Evolutionary conservation across 441 rosid genomes (phyloP).

Genomic region (Rhodomyrtus psidioides): DNA sequence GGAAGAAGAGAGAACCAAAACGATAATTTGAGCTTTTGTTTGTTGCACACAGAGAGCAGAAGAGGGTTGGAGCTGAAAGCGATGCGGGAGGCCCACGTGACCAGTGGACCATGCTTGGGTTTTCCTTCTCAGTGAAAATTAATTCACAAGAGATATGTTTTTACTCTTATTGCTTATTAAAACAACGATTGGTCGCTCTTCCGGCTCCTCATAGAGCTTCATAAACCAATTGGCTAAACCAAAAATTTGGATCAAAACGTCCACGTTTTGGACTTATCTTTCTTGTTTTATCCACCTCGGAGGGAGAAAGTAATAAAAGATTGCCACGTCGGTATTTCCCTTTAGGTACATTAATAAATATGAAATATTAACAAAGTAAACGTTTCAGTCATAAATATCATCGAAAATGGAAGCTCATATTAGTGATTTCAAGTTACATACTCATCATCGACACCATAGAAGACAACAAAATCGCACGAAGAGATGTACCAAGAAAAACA

Average conservation of each 20-base stretch:
- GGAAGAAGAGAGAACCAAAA: background rate
- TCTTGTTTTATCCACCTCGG: no score
- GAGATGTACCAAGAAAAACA: no score
- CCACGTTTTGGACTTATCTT: no score
- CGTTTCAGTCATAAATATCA: no score
- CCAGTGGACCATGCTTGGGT: background rate
- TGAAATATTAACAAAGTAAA: no score
- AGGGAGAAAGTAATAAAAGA: no score
- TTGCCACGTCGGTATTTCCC: no score
- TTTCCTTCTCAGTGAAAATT: background rate
- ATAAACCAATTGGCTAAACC: background rate
- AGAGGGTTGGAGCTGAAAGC: slow-evolving; percentile 14
- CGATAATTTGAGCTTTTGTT: background rate
- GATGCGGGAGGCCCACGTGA: slow-evolving; percentile 2
- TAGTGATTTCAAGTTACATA: no score
- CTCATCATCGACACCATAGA: no score
- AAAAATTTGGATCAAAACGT: background rate
- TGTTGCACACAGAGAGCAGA: background rate
- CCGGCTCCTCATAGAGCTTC: background rate
- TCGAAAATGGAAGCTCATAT: no score
- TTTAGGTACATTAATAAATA: no score
- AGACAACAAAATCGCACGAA: no score
- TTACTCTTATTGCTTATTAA: background rate
- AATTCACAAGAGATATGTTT: background rate
- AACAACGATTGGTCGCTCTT: background rate